Base-by-base conservation (phyloP, 2,329 filamentous ascomycete species). In the Chaetomium sp. region DNA sequence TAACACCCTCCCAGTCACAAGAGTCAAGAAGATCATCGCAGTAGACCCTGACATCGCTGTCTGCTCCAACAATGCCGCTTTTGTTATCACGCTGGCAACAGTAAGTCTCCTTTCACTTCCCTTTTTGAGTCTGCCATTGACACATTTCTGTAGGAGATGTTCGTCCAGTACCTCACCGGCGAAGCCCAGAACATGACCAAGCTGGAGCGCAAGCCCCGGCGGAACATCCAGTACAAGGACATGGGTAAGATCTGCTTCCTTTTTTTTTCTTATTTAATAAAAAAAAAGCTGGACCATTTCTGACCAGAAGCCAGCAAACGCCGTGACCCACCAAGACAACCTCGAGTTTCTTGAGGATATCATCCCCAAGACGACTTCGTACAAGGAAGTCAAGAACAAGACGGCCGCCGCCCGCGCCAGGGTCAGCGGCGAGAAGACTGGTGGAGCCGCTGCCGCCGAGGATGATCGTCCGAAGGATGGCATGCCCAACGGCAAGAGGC, bases 151-250 rank as follows among this genome's bases (percentile, higher is more conserved):
- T 64, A 93, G 90, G 95, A 99, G 79, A 89, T 97, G 84, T 98
- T 99, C 80, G 89, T 99, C 70, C 92, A 97, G 76, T 90, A 98
- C 76, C 85, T 99, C 29, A 88, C 93, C 23, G 85, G 90, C 68
- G 91, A 96, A 76, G 89, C 90, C 29, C 89, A 96, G 75, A 93
- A 91, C 73, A 91, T 96, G 72, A 90, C 93, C 72, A 96, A 95
- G 74, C 85, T 93, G 0, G 95, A 98, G 78, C 87, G 90, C 72
- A 98, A 98, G 77, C 94, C 94, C 6, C 85, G 95, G 63, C 88
- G 93, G 66, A 97, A 96, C 74, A 90, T 99, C 67, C 95, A 98
- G 76, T 99, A 99, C 81, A 92, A 92, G 74, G 95, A 99, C 77
- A 84, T 99, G 50, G 90, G 91, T 93, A 80, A 64, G 83, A 73